phyloP scores from a whole-genome alignment of 2,329 filamentous ascomycete species.

The Aspergillus pseudotamarii region DNA sequence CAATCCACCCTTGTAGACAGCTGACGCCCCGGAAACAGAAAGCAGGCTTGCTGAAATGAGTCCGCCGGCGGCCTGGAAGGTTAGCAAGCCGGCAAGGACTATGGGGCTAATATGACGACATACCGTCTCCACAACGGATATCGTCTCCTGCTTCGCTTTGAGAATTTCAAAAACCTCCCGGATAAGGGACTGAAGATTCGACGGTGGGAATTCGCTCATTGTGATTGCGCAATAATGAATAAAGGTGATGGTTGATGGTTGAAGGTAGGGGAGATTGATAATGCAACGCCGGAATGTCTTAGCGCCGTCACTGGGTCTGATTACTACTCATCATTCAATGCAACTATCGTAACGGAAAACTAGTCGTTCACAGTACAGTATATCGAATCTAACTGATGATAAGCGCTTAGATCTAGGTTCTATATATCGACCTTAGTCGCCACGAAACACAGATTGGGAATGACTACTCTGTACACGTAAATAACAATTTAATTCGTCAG shows the following conservation, averaged over 20 bases:
- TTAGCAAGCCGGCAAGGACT: not conserved
- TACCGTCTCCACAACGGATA: conserved; percentile 65
- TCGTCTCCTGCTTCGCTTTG: conserved; percentile 57
- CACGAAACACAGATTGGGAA: not conserved
- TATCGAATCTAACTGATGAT: not conserved
- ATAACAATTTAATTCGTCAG: conserved; percentile 21
- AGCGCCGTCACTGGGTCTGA: not conserved
- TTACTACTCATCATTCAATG: not conserved
- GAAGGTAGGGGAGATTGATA: conserved; percentile 1
- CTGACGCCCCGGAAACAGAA: conserved; percentile 60
- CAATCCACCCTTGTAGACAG: conserved; percentile 64
- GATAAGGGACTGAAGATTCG: conserved; percentile 46
- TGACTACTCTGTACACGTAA: not conserved
- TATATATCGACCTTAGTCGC: not conserved
- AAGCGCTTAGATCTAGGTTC: not conserved
- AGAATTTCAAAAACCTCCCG: conserved; percentile 57
- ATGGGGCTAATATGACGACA: conserved; percentile 9
- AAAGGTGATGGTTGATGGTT: not conserved
- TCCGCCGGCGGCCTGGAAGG: conserved; percentile 59
- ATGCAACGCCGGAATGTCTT: not conserved
- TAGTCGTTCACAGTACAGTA: not conserved
- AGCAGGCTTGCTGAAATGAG: conserved; percentile 63
- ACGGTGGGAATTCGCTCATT: conserved; percentile 36
- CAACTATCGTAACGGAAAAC: not conserved
- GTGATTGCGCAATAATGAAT: not conserved